Evolutionary conservation across 805 yeast species (phyloP), one percentile per base, ranked within the genome.

Genomic region (Scheffersomyces ergatensis): DNA sequence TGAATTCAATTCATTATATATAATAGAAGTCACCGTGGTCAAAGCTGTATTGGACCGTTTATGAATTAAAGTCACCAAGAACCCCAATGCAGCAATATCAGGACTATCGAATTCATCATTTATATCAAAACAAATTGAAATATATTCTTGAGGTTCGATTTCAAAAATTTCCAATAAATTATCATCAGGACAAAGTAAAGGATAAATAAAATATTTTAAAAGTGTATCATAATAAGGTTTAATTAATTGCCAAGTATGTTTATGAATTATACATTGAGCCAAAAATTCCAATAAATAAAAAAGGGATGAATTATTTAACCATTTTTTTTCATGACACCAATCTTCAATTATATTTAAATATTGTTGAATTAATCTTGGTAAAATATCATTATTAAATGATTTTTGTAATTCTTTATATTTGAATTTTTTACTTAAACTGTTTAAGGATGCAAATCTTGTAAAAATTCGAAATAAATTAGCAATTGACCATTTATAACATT

Each of bases 71-170:
- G 89, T 82, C 21, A 77, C 77, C 45, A 93, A 65, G 43, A 93
- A 74, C 8, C 82, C 77, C 39, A 85, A 68, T 2, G 96, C 92
- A 1, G 96, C 95, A 34, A 78, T 69, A 57, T 89, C 95, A 5
- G 95, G 86, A 1, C 89, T 74, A 44, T 63, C 70, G 30, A 67
- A 54, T 31, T 73, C 80, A 39, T 85, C 93, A 50, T 83, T 60
- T 26, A 57, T 51, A 47, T 67, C 72, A 52, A 89, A 73, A 39
- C 77, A 77, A 38, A 82, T 70, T 59, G 88, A 86, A 40, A 92
- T 80, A 58, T 88, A 93, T 57, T 89, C 97, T 41, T 80, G 84
- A 3, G 97, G 97, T 52, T 90, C 97, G 46, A 76, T 80, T 46
- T 89, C 95, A 64, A 86, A 90, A 4, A 78, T 62, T 49, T 86